phyloP scores from a whole-genome alignment of 2,329 filamentous ascomycete species.

The Rhinocladiella mackenziei region DNA sequence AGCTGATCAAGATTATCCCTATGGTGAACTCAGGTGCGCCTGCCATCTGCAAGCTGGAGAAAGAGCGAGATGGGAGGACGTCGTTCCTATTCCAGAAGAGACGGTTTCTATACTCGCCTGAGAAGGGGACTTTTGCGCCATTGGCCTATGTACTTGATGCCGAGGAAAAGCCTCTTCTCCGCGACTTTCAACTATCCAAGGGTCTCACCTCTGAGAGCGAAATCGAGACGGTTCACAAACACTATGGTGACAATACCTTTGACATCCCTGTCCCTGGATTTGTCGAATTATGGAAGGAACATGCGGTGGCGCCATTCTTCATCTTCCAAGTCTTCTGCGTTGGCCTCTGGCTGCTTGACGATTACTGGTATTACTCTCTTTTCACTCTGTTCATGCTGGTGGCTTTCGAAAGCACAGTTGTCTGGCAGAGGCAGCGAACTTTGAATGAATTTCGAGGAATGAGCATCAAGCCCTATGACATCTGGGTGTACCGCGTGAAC shows the following conservation, averaged over 20 bases:
- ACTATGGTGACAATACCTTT: conserved; percentile 95
- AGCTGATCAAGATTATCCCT: conserved; percentile 89
- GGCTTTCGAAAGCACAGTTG: conserved; percentile 94
- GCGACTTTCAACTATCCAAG: conserved; percentile 71
- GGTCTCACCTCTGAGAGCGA: conserved; percentile 73
- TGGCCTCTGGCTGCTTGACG: conserved; percentile 95
- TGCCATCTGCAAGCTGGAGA: conserved; percentile 78
- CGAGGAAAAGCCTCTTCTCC: conserved; percentile 76
- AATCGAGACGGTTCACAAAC: conserved; percentile 73
- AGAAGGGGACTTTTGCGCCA: conserved; percentile 71
- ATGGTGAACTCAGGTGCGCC: conserved; percentile 81
- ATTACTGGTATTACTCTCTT: conserved; percentile 99
- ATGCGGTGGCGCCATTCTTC: conserved; percentile 97
- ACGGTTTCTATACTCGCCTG: conserved; percentile 78
- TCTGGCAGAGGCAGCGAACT: conserved; percentile 97
- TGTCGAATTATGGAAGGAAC: conserved; percentile 92
- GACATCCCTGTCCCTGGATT: conserved; percentile 97
- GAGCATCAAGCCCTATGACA: conserved; percentile 97
- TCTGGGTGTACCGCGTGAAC: conserved; percentile 82
- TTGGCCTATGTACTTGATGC: conserved; percentile 78
- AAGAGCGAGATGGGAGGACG: conserved; percentile 68
- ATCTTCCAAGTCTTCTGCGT: conserved; percentile 99
- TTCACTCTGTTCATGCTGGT: conserved; percentile 99
- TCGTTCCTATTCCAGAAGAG: conserved; percentile 99
- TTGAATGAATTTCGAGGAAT: conserved; percentile 95